A percentile compares a stretch with the other conserved stretches of the same genome.
Conservation (phyloP, 768 basidiomycete species). For the Pleurotus tuoliensis region DNA sequence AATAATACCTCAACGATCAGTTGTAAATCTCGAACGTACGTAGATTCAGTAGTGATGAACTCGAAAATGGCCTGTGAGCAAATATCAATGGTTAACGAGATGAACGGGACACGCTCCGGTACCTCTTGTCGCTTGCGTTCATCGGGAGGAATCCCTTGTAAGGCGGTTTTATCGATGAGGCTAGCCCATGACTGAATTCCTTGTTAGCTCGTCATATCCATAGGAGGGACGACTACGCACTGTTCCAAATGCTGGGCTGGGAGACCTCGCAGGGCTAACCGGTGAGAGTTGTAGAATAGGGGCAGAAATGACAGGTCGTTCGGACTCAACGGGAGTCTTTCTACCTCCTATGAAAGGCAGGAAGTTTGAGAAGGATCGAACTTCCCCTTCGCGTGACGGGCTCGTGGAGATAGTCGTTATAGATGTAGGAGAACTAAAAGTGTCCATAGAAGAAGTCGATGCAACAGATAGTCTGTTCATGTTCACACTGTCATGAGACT, state of each 20-base stretch:
- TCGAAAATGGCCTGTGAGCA: slow-evolving; percentile 80
- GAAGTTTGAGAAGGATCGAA: slow-evolving; percentile 45
- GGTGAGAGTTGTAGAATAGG: slow-evolving; percentile 45
- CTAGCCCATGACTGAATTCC: slow-evolving; percentile 81
- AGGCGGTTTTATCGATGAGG: slow-evolving; percentile 77
- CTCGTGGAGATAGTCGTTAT: slow-evolving; percentile 19
- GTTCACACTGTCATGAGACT: slow-evolving; percentile 35
- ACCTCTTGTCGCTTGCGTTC: slow-evolving; percentile 92
- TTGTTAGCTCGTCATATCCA: background rate
- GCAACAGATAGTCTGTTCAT: slow-evolving; percentile 60
- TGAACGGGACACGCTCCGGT: slow-evolving; percentile 7
- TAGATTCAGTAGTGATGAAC: slow-evolving; percentile 84
- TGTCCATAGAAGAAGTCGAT: slow-evolving; percentile 45
- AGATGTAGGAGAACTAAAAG: slow-evolving; percentile 13
- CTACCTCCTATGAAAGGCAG: slow-evolving; percentile 61
- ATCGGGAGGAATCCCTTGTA: slow-evolving; percentile 71
- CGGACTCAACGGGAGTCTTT: slow-evolving; percentile 51
- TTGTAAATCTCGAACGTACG: slow-evolving; percentile 90
- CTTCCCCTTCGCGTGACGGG: slow-evolving; percentile 25
- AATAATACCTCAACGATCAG: slow-evolving; percentile 77
- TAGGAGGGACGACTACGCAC: slow-evolving; percentile 32
- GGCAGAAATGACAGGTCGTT: slow-evolving; percentile 60
- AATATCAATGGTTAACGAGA: background rate
- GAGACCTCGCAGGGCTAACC: slow-evolving; percentile 33
- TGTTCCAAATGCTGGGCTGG: slow-evolving; percentile 65